phyloP scores from a whole-genome alignment of 257 asterid species.

The Ajuga chamaepitys region DNA sequence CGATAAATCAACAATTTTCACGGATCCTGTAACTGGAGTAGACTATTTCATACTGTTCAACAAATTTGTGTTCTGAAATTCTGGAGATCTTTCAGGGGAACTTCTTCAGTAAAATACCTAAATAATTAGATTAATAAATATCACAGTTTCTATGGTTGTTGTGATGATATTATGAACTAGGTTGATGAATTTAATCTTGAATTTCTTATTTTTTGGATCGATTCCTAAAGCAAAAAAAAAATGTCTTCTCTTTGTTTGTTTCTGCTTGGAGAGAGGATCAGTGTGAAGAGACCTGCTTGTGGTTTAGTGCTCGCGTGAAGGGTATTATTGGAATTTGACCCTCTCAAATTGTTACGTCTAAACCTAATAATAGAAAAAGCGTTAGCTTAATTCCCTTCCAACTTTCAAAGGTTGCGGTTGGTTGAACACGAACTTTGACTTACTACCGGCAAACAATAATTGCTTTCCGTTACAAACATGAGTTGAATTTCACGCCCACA shows the following conservation, averaged over 20 bases:
- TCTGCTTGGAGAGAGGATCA: slow-evolving; percentile 1
- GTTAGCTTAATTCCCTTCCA: neutral
- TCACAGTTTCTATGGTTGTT: neutral
- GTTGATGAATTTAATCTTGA: neutral
- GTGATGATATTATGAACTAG: neutral
- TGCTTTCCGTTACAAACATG: neutral
- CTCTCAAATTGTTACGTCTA: neutral
- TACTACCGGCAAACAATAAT: neutral
- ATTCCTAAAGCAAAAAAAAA: slow-evolving; percentile 5
- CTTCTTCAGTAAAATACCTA: neutral
- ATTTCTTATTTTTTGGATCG: neutral
- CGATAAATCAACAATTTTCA: neutral
- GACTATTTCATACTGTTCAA: neutral
- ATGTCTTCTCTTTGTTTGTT: slow-evolving; percentile 14
- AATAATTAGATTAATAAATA: neutral
- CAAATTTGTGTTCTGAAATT: neutral
- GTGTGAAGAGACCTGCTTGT: neutral
- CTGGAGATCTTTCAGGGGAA: neutral
- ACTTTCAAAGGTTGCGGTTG: slow-evolving; percentile 18
- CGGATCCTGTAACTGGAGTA: slow-evolving; percentile 10
- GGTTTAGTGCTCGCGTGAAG: neutral
- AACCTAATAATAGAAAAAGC: neutral
- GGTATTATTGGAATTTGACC: slow-evolving; percentile 6
- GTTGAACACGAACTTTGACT: slow-evolving; percentile 17
- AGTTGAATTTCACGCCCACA: too few relatives aligned